A percentile compares a stretch with the other conserved stretches of the same genome.
These are phyloP conservation scores for Moricandia arvensis DNA, from an alignment of 345 rosid species.

Conservation along the genomic window DNA sequence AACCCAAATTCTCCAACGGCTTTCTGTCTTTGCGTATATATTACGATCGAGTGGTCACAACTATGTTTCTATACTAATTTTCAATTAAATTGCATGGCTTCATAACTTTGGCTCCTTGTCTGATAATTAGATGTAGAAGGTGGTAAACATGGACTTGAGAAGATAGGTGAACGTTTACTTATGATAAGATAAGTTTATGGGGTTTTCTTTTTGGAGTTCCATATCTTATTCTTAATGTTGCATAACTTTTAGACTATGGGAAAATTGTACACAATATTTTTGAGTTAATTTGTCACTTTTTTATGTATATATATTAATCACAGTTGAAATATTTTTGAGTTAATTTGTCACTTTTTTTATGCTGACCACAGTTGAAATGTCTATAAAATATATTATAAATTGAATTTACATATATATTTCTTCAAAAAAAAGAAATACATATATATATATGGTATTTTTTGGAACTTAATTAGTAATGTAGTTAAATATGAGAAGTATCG, in stretches of 20 bases:
- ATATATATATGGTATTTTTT: neutral
- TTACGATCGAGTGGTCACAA: slow-evolving; percentile 32
- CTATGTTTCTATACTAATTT: neutral
- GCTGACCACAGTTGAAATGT: neutral
- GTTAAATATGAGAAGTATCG: slow-evolving; percentile 16
- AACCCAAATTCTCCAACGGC: slow-evolving; percentile 23
- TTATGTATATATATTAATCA: too few species aligned
- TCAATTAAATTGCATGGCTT: neutral
- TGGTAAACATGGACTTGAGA: neutral
- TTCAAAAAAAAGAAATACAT: too few species aligned
- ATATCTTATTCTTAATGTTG: neutral
- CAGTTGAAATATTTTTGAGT: neutral
- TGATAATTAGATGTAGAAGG: neutral
- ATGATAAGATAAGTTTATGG: neutral
- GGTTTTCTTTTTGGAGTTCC: neutral
- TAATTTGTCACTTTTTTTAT: neutral
- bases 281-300: neutral
- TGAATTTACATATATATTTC: neutral
- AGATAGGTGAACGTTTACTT: neutral
- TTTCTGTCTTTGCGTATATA: slow-evolving; percentile 21
- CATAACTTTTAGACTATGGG: neutral
- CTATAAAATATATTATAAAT: neutral
- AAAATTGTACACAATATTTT: neutral
- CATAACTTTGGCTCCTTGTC: neutral
- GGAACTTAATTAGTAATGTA: neutral